phyloP scores from a whole-genome alignment of 1,284 basidiomycete species.

The Kwoniella shivajii region DNA sequence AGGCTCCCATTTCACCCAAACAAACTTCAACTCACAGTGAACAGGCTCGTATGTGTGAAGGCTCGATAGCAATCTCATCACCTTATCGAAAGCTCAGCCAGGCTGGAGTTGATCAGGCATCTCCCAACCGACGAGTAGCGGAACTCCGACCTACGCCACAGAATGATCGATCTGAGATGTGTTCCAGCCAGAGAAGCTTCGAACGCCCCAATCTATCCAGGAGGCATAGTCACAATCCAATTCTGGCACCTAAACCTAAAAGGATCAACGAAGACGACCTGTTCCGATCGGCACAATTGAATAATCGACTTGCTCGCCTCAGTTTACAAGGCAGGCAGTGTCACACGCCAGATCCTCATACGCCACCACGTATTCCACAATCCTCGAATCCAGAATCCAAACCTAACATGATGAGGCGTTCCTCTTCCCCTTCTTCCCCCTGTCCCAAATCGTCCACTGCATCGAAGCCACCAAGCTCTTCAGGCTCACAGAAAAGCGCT shows the following conservation, averaged over 20 bases:
- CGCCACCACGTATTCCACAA: neutral
- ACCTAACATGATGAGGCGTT: neutral
- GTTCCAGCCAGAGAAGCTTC: no score
- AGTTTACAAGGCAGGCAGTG: constrained; percentile 8
- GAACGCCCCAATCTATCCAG: neutral
- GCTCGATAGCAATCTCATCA: neutral
- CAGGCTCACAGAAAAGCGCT: neutral
- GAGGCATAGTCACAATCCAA: constrained; percentile 1
- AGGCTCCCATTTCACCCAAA: neutral
- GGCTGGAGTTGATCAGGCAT: neutral
- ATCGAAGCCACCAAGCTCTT: neutral
- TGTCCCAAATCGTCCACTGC: neutral
- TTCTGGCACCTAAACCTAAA: constrained; percentile 3
- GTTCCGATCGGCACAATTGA: constrained; percentile 16
- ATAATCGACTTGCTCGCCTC: constrained; percentile 13
- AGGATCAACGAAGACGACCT: constrained; percentile 8
- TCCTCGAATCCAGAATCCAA: neutral
- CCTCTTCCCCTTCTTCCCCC: neutral
- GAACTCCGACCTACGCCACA: neutral
- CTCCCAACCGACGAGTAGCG: neutral
- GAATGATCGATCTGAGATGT: neutral
- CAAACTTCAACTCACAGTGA: no score
- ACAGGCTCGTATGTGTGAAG: no score
- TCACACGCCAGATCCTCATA: constrained; percentile 13
- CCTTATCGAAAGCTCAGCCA: constrained; percentile 10